phyloP scores from a whole-genome alignment of 2,329 filamentous ascomycete species.

The Phyllosticta paracitricarpa region DNA sequence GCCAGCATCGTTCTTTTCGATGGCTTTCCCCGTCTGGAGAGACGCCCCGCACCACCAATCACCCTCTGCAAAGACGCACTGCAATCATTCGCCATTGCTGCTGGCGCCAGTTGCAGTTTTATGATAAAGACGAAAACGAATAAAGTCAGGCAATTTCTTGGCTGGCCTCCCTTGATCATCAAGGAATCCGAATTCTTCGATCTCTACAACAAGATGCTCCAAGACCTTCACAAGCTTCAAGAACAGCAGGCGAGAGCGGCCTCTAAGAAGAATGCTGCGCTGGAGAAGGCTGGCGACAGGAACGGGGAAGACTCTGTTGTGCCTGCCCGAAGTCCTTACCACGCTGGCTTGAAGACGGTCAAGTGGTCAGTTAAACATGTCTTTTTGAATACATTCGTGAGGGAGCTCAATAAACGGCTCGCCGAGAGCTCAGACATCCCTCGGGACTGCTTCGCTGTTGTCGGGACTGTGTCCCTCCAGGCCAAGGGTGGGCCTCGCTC shows the following conservation, averaged over 20 bases:
- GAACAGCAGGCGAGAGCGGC: background rate
- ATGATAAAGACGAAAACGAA: background rate
- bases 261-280: conserved; percentile 14
- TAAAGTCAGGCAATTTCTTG: background rate
- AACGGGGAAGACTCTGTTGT: background rate
- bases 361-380: background rate
- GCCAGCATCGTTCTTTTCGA: background rate
- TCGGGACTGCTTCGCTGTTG: background rate
- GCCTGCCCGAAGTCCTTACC: background rate
- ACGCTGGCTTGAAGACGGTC: background rate
- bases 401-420: background rate
- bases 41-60: background rate
- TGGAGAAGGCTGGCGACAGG: background rate
- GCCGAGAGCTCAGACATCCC: background rate
- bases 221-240: background rate
- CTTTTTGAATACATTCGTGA: background rate
- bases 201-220: background rate
- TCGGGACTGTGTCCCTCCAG: background rate
- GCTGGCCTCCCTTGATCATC: background rate
- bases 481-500: background rate
- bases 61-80: background rate
- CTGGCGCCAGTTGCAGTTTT: background rate
- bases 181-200: background rate
- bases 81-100: background rate
- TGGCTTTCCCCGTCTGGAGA: background rate